Base-by-base conservation (phyloP, 441 rosid genomes). In the Dalechampia spathulata region DNA sequence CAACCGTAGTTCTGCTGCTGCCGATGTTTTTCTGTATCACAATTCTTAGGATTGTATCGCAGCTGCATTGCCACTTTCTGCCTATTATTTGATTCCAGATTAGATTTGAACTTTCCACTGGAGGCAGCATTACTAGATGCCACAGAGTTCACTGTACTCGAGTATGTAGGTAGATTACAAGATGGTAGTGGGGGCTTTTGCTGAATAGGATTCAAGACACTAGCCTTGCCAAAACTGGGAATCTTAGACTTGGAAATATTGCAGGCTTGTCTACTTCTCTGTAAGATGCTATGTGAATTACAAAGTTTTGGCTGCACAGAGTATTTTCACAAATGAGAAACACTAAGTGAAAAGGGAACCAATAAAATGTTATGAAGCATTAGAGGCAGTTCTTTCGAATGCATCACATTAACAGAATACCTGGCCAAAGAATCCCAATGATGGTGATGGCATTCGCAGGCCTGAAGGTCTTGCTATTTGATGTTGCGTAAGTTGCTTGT, bases 361-460 rank as follows among this genome's bases (percentile, higher is more conserved):
- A n/a, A 54, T 14, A 32, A 17, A 17, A 46, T 32, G 22, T 17
- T 26, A 10, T 10, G 34, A 56, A 22, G 7, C 49, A 23, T 12
- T n/a, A 49, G 57, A 17, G 15, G 6, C 16, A 6, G 19, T 20
- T 19, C 16, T 11, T 26, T 21, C 8, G 17, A 57, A 17, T 60
- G 7, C 17, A 15, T 41, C 45, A 41, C 23, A n/a, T 52, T 9
- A n/a, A 50, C 51, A 62, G 56, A 62, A 40, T 64, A 92, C 99
- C 96, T 82, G 82, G 63, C 64, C 61, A 75, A 92, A 92, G 69
- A 81, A 89, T 63, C 96, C 79, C 64, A 89, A 52, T 50, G 99
- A 89, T 50, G 99, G 97, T 36, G 91, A 85, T 53, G 97, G 99
- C 83, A 68, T 74, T 72, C 97, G 82, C 71, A 92, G 77, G 61